Conservation (phyloP, 208 protist genomes). For the Balamuthia mandrillaris region DNA sequence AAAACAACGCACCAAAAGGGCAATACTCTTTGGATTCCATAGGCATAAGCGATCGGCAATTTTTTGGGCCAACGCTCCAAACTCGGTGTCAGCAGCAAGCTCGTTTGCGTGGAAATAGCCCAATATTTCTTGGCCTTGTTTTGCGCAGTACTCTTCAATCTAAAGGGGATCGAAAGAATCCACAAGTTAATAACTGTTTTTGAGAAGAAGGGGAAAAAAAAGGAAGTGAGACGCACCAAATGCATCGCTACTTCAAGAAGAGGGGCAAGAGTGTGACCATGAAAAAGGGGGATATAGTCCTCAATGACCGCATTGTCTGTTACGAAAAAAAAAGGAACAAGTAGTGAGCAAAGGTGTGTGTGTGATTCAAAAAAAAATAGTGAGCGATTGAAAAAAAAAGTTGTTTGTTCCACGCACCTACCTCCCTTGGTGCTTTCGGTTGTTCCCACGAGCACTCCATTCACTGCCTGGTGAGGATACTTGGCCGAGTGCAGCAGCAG, state of each 20-base stretch:
- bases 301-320: not conserved
- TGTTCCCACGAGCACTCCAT: constrained; percentile 14
- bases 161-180: too few relatives aligned
- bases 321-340: too few relatives aligned
- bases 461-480: not conserved
- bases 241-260: constrained; percentile 13
- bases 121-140: not conserved
- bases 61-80: not conserved
- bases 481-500: constrained; percentile 9
- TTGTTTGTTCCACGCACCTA: too few relatives aligned
- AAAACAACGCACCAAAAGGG: not conserved
- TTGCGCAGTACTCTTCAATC: not conserved
- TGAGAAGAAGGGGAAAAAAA: not conserved
- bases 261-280: not conserved
- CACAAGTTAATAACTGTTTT: not conserved
- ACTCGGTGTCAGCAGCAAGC: not conserved
- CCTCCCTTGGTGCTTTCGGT: not conserved
- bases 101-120: constrained; percentile 33
- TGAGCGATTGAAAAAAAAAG: too few relatives aligned
- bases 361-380: too few relatives aligned
- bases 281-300: constrained; percentile 31
- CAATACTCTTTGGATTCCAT: not conserved
- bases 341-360: too few relatives aligned
- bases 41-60: not conserved
- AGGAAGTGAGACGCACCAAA: not conserved